Percentiles rank a stretch among this genome's conserved stretches.
These are phyloP conservation scores for Paragyromitra xinjiangensis DNA, from an alignment of 495 filamentous ascomycete species.

Conservation along the genomic window DNA sequence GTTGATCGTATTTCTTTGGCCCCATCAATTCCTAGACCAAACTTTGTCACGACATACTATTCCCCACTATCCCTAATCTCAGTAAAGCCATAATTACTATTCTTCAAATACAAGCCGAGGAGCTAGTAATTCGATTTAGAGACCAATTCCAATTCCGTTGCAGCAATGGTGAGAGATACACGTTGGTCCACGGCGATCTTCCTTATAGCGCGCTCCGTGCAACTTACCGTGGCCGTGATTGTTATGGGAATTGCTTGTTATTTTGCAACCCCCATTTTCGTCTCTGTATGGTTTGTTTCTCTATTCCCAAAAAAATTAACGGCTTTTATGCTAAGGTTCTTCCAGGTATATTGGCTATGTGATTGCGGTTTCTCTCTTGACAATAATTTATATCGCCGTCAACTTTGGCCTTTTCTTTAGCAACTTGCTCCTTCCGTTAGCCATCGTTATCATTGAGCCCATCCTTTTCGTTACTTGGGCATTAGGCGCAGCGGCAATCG, in stretches of 20 bases:
- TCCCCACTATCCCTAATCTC: background rate
- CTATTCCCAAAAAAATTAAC: background rate
- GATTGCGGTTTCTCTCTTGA: conserved; percentile 8
- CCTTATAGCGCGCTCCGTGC: conserved; percentile 9
- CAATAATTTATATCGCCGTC: conserved; percentile 12
- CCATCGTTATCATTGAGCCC: conserved; percentile 12
- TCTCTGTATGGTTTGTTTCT: conserved; percentile 10
- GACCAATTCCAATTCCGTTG: too few relatives aligned
- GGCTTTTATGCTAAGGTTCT: background rate
- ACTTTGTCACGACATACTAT: background rate
- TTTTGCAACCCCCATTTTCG: background rate
- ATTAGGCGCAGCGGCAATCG: background rate
- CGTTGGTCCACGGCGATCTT: conserved; percentile 9
- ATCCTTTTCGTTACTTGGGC: conserved; percentile 14
- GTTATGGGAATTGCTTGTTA: conserved; percentile 3
- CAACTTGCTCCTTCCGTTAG: conserved; percentile 7
- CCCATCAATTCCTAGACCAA: background rate
- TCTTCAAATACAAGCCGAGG: background rate
- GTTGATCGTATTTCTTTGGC: background rate
- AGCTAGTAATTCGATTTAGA: background rate
- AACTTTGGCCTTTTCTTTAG: conserved; percentile 21
- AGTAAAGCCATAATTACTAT: background rate
- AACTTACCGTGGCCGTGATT: conserved; percentile 11
- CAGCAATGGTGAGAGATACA: conserved; percentile 19
- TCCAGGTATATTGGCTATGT: conserved; percentile 4